phyloP scores from a whole-genome alignment of 257 asterid genomes.

The Rubia yunnanensis region DNA sequence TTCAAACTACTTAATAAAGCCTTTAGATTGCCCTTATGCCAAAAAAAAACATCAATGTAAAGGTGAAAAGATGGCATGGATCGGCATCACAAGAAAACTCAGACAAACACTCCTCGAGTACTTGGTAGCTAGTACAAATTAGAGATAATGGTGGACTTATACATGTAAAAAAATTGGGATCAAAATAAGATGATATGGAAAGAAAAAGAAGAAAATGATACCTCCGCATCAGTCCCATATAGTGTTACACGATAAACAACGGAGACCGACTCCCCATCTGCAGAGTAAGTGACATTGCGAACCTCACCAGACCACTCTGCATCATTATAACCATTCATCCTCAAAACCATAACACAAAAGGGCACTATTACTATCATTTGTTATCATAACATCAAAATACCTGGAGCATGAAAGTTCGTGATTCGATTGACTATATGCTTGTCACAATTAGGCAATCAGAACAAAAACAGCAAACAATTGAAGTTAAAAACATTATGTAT shows the following conservation, averaged over 20 bases:
- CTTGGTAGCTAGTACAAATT: no score
- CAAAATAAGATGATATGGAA: background rate
- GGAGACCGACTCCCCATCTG: slow-evolving; percentile 65
- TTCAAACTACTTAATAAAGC: no score
- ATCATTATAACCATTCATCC: slow-evolving; percentile 11
- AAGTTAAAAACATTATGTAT: background rate
- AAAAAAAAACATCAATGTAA: no score
- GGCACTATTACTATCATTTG: background rate
- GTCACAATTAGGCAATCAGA: slow-evolving; percentile 1
- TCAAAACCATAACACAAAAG: no score
- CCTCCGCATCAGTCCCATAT: slow-evolving; percentile 96
- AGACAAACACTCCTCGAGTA: no score
- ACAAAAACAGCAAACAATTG: background rate
- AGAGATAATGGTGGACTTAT: no score
- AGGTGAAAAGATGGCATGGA: no score
- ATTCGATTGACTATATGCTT: slow-evolving; percentile 90
- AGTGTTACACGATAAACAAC: slow-evolving; percentile 79
- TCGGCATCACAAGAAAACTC: no score
- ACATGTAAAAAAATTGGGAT: no score
- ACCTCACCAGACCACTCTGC: slow-evolving; percentile 94
- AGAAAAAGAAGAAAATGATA: no score
- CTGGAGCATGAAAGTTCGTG: slow-evolving; percentile 85
- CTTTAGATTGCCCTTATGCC: no score
- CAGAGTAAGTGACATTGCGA: slow-evolving; percentile 63
- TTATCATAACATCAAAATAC: slow-evolving; percentile 29